Percentiles rank a stretch among this genome's conserved stretches.
These are phyloP conservation scores for Canavalia gladiata DNA, from an alignment of 306 rosid species.

Conservation along the genomic window DNA sequence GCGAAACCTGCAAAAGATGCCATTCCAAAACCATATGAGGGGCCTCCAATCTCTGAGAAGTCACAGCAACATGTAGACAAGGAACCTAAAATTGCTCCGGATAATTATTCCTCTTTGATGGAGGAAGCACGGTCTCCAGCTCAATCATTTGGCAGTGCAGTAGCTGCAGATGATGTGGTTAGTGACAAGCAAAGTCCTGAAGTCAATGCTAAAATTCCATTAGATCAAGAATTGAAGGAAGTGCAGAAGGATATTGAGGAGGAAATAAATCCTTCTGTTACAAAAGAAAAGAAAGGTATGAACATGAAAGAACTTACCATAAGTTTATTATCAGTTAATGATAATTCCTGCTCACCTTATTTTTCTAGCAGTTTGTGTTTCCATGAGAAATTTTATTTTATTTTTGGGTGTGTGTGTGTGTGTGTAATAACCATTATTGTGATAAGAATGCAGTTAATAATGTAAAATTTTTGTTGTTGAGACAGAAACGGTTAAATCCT, in stretches of 20 bases:
- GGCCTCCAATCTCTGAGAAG: conserved; percentile 24
- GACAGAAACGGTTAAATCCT: conserved; percentile 38
- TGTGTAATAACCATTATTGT: background rate
- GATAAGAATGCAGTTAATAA: background rate
- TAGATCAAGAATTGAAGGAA: conserved; percentile 28
- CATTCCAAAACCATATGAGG: conserved; percentile 6
- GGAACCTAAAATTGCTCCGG: conserved; percentile 26
- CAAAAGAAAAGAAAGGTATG: conserved; percentile 37
- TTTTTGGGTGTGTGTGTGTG: too few species aligned
- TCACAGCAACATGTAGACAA: conserved; percentile 36
- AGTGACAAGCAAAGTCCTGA: conserved; percentile 3
- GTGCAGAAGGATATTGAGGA: conserved; percentile 3
- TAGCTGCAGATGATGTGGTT: conserved; percentile 36
- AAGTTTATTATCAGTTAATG: background rate
- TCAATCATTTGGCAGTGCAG: conserved; percentile 15
- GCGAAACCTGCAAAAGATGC: conserved; percentile 20
- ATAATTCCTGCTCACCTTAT: background rate
- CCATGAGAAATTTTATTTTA: background rate
- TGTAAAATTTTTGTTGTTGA: conserved; percentile 29
- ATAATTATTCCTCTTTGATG: conserved; percentile 31
- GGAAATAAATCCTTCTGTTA: conserved; percentile 21
- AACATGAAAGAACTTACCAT: conserved; percentile 1
- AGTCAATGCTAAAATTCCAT: conserved; percentile 33
- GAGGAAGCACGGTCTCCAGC: conserved; percentile 30
- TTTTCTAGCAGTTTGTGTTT: conserved; percentile 18